Conservation (phyloP, 2,329 filamentous ascomycete genomes). For the Fusarium falciforme region DNA sequence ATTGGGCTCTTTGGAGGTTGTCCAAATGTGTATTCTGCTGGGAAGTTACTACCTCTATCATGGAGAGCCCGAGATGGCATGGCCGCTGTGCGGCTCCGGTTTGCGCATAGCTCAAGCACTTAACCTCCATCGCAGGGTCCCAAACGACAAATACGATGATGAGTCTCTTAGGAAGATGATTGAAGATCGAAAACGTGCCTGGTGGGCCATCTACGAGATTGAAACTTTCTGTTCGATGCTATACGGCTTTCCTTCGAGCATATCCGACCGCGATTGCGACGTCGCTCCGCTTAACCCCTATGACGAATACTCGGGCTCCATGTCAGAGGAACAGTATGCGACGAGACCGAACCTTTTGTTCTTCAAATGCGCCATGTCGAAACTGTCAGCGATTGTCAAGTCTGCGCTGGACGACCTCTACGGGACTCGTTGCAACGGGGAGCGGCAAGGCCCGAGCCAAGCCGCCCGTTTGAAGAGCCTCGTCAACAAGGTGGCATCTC, state of each 20-base stretch:
- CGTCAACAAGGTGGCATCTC: background rate
- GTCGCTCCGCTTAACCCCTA: conserved; percentile 45
- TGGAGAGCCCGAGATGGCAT: conserved; percentile 50
- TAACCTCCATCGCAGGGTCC: conserved; percentile 42
- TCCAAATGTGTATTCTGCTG: conserved; percentile 50
- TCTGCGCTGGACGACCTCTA: conserved; percentile 27
- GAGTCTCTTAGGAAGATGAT: background rate
- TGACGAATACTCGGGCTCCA: conserved; percentile 27
- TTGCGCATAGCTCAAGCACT: conserved; percentile 51
- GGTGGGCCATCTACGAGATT: conserved; percentile 56
- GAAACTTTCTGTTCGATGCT: conserved; percentile 55
- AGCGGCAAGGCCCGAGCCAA: background rate
- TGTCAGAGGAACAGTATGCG: background rate
- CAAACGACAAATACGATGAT: background rate
- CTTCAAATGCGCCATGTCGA: conserved; percentile 40
- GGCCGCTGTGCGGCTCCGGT: conserved; percentile 52
- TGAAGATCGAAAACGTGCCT: conserved; percentile 50
- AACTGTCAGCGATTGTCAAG: conserved; percentile 30
- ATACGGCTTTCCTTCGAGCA: conserved; percentile 51
- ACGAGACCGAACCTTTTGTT: conserved; percentile 17
- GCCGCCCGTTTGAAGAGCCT: background rate
- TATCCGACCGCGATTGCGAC: conserved; percentile 48
- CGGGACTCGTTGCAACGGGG: background rate
- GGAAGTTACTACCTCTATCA: conserved; percentile 53
- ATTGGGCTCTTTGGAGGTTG: conserved; percentile 43